A percentile compares a stretch with the other conserved stretches of the same genome.
These are phyloP conservation scores for Penicillium sp. DNA, from an alignment of 2,329 filamentous ascomycete species.

Conservation along the genomic window DNA sequence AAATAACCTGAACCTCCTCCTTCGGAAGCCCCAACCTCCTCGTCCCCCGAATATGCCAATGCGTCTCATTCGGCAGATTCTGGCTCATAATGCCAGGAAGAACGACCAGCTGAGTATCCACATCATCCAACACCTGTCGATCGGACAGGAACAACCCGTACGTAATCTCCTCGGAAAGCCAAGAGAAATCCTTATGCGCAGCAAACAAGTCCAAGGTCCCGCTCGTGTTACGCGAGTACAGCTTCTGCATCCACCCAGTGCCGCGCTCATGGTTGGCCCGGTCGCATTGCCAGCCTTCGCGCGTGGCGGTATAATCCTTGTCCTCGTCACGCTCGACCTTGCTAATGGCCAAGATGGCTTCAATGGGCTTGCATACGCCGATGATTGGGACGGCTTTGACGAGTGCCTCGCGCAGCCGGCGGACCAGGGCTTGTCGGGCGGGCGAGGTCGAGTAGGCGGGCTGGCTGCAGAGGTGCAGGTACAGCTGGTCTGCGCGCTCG, in stretches of 20 bases:
- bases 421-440: slow-evolving; percentile 32
- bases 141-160: slow-evolving; percentile 56
- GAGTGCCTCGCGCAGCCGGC: slow-evolving; percentile 51
- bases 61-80: slow-evolving; percentile 38
- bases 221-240: slow-evolving; percentile 50
- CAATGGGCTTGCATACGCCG: slow-evolving; percentile 59
- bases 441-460: slow-evolving; percentile 38
- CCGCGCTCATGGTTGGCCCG: slow-evolving; percentile 51
- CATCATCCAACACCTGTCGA: slow-evolving; percentile 36
- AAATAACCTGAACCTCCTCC: slow-evolving; percentile 40
- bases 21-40: slow-evolving; percentile 37
- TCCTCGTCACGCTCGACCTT: slow-evolving; percentile 53
- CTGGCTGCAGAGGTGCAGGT: slow-evolving; percentile 51
- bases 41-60: slow-evolving; percentile 45
- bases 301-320: slow-evolving; percentile 51
- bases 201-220: slow-evolving; percentile 30
- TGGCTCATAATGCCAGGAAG: slow-evolving; percentile 44
- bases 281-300: slow-evolving; percentile 56
- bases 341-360: slow-evolving; percentile 55
- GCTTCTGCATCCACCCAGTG: slow-evolving; percentile 51
- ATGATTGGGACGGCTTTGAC: slow-evolving; percentile 56
- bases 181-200: slow-evolving; percentile 52
- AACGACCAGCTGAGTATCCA: slow-evolving; percentile 45
- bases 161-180: slow-evolving; percentile 67
- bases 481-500: slow-evolving; percentile 50